A percentile compares a stretch with the other conserved stretches of the same genome.
Evolutionary conservation across 257 asterid genomes (phyloP).

Genomic region (Echites panduratus): DNA sequence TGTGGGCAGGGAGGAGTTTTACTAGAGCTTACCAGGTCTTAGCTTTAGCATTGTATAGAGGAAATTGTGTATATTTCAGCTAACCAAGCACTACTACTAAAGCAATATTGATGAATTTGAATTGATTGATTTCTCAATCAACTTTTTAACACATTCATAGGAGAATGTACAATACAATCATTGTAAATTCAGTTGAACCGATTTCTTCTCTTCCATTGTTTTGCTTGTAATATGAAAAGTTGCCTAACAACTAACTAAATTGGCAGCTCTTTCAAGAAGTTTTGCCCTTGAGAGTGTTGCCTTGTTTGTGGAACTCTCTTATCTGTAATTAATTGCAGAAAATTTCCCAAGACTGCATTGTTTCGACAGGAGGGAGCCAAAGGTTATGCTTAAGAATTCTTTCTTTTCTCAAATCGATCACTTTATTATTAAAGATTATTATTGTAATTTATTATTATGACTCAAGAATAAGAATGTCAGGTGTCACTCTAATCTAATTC

Average conservation of each 20-base stretch:
- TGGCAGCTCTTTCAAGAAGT: background rate
- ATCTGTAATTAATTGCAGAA: background rate
- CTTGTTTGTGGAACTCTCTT: background rate
- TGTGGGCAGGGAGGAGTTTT: conserved; percentile 6
- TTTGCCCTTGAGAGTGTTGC: too few relatives aligned
- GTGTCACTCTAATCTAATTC: too few relatives aligned
- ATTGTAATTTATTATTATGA: too few relatives aligned
- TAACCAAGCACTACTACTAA: conserved; percentile 9
- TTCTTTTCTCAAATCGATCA: too few relatives aligned
- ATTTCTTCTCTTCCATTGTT: conserved; percentile 1
- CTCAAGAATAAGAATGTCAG: too few relatives aligned
- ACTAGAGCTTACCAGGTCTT: background rate
- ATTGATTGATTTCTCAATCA: background rate
- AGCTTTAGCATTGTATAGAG: conserved; percentile 17
- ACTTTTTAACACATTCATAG: background rate
- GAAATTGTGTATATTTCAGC: conserved; percentile 17
- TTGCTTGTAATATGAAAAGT: background rate
- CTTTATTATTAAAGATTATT: too few relatives aligned
- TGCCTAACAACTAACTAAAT: background rate
- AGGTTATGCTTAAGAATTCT: too few relatives aligned
- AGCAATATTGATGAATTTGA: conserved; percentile 11
- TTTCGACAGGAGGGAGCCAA: too few relatives aligned
- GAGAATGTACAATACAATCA: background rate
- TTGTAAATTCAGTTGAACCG: background rate
- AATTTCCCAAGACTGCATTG: background rate